These are phyloP conservation scores for Botrytis fragariae DNA, from an alignment of 2,329 filamentous ascomycete genomes.

Conservation along the genomic window DNA sequence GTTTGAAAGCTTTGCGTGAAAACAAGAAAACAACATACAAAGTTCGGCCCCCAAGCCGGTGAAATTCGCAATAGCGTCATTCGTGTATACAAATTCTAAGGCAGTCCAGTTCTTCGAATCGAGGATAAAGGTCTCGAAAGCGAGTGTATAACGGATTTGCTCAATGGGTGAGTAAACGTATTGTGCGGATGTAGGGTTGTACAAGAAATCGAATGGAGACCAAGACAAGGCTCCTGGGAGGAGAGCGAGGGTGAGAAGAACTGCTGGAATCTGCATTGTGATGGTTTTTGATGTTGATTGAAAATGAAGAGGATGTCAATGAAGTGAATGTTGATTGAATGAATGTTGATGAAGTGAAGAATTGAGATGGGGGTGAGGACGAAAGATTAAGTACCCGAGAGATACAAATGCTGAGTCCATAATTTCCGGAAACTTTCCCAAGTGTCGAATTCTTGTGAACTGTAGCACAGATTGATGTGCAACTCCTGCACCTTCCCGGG, in stretches of 20 bases:
- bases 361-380: not conserved
- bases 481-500: not conserved
- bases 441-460: not conserved
- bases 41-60: conserved; percentile 6
- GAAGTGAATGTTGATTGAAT: not conserved
- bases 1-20: not conserved
- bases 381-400: not conserved
- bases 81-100: not conserved
- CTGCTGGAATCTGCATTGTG: not conserved
- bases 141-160: conserved; percentile 18
- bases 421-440: not conserved
- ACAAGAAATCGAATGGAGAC: not conserved
- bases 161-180: conserved; percentile 10
- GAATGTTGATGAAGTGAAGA: not conserved
- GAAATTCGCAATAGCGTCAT: conserved; percentile 16
- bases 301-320: not conserved
- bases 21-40: conserved; percentile 1
- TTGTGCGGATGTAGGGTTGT: not conserved
- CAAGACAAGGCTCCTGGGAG: conserved; percentile 5
- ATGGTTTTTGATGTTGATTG: not conserved
- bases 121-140: conserved; percentile 10
- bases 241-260: not conserved
- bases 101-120: conserved; percentile 14
- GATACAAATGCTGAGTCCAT: not conserved
- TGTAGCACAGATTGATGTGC: conserved; percentile 2